A percentile compares a stretch with the other conserved stretches of the same genome.
Conservation (phyloP, 306 rosid genomes). For the Calophaca sinica region DNA sequence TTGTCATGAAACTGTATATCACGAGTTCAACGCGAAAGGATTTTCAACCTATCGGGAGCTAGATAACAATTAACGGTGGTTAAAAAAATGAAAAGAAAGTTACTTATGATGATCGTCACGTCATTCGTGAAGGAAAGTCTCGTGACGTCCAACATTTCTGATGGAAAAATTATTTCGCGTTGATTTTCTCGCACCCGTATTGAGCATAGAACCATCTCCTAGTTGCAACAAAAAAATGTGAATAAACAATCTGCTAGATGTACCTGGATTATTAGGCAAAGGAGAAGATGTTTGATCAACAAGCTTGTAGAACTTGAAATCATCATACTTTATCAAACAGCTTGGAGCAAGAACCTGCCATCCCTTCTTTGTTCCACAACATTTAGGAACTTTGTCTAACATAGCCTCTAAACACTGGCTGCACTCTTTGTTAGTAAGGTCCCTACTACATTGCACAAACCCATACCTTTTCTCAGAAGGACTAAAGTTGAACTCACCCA, state of each 20-base stretch:
- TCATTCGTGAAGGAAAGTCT: too few species aligned
- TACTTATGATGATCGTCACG: too few species aligned
- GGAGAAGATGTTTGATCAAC: conserved; percentile 38
- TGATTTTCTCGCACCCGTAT: too few species aligned
- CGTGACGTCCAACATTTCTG: too few species aligned
- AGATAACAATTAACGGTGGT: too few species aligned
- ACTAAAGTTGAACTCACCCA: conserved; percentile 35
- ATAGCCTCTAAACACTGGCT: conserved; percentile 46
- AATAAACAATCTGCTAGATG: background rate
- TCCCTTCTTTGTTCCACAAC: conserved; percentile 39
- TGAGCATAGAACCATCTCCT: too few species aligned
- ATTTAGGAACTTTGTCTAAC: conserved; percentile 43
- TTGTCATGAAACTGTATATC: too few species aligned
- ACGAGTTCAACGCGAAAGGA: too few species aligned
- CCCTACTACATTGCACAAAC: conserved; percentile 55
- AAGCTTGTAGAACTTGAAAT: conserved; percentile 39
- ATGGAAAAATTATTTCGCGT: too few species aligned
- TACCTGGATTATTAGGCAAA: conserved; percentile 10
- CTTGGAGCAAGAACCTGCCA: conserved; percentile 53
- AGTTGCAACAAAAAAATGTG: too few species aligned
- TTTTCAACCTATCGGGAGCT: too few species aligned
- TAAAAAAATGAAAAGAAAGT: too few species aligned
- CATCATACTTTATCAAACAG: conserved; percentile 49
- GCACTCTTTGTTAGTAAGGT: conserved; percentile 40
- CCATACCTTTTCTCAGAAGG: conserved; percentile 37